Evolutionary conservation across 2,329 filamentous ascomycete species (phyloP).

Genomic region (Myriosclerotinia curreyana): DNA sequence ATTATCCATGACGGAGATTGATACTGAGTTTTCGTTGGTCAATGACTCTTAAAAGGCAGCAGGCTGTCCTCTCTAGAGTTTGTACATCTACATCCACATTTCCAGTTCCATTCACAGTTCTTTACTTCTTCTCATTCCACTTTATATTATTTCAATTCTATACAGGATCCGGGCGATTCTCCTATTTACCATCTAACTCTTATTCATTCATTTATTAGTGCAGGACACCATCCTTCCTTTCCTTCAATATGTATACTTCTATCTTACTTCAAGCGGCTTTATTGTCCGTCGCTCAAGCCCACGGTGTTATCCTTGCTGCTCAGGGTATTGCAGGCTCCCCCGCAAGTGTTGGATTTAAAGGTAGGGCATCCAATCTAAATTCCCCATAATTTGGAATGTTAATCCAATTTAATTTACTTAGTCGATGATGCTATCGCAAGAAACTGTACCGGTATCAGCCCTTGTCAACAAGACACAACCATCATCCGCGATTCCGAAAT

Average conservation of each 20-base stretch:
- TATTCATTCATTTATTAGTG: slow-evolving; percentile 22
- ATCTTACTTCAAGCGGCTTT: slow-evolving; percentile 15
- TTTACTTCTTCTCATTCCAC: neutral
- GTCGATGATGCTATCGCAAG: slow-evolving; percentile 55
- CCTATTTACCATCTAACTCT: slow-evolving; percentile 3
- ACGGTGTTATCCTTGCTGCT: slow-evolving; percentile 20
- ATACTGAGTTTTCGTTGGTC: neutral
- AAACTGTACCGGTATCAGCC: slow-evolving; percentile 61
- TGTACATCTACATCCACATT: slow-evolving; percentile 12
- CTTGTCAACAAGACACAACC: slow-evolving; percentile 64
- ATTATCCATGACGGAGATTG: neutral
- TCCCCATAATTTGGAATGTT: neutral
- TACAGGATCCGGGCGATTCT: slow-evolving; percentile 22
- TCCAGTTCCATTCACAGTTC: neutral
- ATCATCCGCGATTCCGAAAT: slow-evolving; percentile 60
- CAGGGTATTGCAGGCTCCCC: slow-evolving; percentile 15
- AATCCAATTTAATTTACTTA: slow-evolving; percentile 28
- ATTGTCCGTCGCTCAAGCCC: slow-evolving; percentile 12
- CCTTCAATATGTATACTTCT: slow-evolving; percentile 18
- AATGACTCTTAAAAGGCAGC: neutral
- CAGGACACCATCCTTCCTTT: slow-evolving; percentile 17
- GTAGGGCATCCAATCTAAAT: neutral
- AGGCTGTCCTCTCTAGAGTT: slow-evolving; percentile 1
- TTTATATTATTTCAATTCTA: slow-evolving; percentile 8
- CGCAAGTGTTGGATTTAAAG: slow-evolving; percentile 19